Conservation (phyloP, 768 basidiomycete genomes). For the Boletus reticulatus region DNA sequence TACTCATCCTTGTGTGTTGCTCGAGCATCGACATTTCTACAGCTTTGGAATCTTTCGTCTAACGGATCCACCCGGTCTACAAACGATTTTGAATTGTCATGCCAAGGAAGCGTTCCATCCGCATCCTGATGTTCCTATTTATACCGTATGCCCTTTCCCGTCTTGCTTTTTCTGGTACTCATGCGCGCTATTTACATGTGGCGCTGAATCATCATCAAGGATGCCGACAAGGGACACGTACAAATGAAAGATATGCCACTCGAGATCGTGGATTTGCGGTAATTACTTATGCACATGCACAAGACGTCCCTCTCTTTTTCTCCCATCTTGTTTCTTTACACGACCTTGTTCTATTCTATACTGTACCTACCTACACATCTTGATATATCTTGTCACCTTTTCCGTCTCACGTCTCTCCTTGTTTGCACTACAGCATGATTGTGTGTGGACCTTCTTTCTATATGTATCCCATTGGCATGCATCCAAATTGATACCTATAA, state of each 20-base stretch:
- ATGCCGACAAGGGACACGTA: slow-evolving; percentile 84
- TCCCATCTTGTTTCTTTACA: neutral
- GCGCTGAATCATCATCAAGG: no score
- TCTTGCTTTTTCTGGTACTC: neutral
- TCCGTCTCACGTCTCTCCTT: neutral
- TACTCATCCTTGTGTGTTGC: neutral
- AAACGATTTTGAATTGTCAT: slow-evolving; percentile 64
- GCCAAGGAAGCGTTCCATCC: slow-evolving; percentile 83
- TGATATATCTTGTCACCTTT: no score
- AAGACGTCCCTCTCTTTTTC: neutral
- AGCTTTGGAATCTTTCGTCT: slow-evolving; percentile 86
- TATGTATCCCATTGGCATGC: slow-evolving; percentile 8
- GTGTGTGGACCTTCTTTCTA: neutral
- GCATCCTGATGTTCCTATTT: slow-evolving; percentile 80
- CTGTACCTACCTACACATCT: no score
- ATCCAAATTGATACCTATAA: neutral
- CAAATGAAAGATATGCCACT: slow-evolving; percentile 68
- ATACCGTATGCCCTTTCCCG: slow-evolving; percentile 60
- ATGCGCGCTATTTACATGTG: neutral
- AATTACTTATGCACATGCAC: neutral
- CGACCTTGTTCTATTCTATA: neutral
- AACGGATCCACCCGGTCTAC: slow-evolving; percentile 82
- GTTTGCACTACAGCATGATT: neutral
- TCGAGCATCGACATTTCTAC: neutral
- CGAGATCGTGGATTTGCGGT: slow-evolving; percentile 84